A percentile compares a stretch with the other conserved stretches of the same genome.
Evolutionary conservation across 208 protist genomes (phyloP).

Genomic region (Leishmania lainsoni): DNA sequence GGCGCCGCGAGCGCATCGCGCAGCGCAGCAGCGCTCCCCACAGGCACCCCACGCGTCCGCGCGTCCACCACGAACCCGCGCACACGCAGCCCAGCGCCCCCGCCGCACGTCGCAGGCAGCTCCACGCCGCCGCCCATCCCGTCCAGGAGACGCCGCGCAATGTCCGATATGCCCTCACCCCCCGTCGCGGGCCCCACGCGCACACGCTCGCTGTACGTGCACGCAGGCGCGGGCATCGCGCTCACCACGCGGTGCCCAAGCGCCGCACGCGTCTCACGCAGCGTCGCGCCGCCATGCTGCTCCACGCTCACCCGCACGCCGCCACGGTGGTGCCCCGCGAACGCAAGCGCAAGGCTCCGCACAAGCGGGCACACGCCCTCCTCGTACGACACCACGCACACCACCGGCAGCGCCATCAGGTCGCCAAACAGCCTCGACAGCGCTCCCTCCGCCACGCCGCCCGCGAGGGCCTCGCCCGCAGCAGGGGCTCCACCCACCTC

Average conservation of each 20-base stretch:
- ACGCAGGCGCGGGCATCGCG: no score
- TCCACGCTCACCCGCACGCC: no score
- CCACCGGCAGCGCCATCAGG: conserved; percentile 51
- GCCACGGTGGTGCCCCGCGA: no score
- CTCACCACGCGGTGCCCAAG: no score
- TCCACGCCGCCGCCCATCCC: conserved; percentile 1
- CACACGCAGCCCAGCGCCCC: conserved; percentile 27
- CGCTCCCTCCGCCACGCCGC: background rate
- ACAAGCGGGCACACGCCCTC: no score
- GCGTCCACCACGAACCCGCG: conserved; percentile 37
- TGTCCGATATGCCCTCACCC: background rate
- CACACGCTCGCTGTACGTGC: background rate
- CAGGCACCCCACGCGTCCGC: conserved; percentile 16
- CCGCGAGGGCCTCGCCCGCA: background rate
- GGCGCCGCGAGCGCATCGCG: conserved; percentile 33
- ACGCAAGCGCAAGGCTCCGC: no score
- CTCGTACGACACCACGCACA: no score
- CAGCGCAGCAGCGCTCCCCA: background rate
- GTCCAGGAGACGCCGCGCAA: background rate
- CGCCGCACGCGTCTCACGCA: no score
- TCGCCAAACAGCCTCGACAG: conserved; percentile 21
- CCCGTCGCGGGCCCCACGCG: background rate
- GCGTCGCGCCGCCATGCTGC: no score
- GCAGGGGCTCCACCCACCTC: conserved; percentile 14
- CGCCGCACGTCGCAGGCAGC: conserved; percentile 26